Percentiles rank a stretch among this genome's conserved stretches.
Evolutionary conservation across 805 yeast genomes (phyloP).

Genomic region (Alloascoidea hylecoeti): DNA sequence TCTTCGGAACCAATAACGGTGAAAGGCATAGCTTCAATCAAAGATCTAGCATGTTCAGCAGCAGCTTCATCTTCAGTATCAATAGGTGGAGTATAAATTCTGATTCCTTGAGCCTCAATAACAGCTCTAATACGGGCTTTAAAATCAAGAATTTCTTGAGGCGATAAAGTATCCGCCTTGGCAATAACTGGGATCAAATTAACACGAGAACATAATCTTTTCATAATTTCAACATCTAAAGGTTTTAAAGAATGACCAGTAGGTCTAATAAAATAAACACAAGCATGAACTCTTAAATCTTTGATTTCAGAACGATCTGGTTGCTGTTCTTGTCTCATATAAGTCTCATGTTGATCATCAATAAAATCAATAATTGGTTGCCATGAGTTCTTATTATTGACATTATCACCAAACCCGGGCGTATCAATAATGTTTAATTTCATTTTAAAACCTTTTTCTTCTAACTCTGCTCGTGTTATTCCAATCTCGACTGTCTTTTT

Average conservation of each 20-base stretch:
- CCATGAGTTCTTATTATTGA: slow-evolving; percentile 57
- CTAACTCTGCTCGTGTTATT: slow-evolving; percentile 32
- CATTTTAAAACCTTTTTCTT: slow-evolving; percentile 44
- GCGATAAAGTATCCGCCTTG: slow-evolving; percentile 64
- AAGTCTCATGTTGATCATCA: slow-evolving; percentile 62
- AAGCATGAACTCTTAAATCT: slow-evolving; percentile 72
- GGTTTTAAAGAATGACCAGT: slow-evolving; percentile 45
- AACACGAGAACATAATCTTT: slow-evolving; percentile 52
- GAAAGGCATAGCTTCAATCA: slow-evolving; percentile 41
- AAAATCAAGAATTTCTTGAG: slow-evolving; percentile 35
- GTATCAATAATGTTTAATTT: slow-evolving; percentile 57
- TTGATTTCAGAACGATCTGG: slow-evolving; percentile 36
- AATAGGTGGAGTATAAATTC: slow-evolving; percentile 35
- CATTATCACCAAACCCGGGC: slow-evolving; percentile 62
- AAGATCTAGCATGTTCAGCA: slow-evolving; percentile 12
- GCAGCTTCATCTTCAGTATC: slow-evolving; percentile 17
- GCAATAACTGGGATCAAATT: slow-evolving; percentile 75
- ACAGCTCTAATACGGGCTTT: slow-evolving; percentile 37
- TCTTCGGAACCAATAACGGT: slow-evolving; percentile 57
- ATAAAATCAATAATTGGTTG: slow-evolving; percentile 55
- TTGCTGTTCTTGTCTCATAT: slow-evolving; percentile 66
- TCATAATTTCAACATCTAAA: slow-evolving; percentile 62
- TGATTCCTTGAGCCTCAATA: slow-evolving; percentile 39
- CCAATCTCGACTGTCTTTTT: slow-evolving; percentile 24
- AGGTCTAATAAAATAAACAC: slow-evolving; percentile 72